phyloP scores from a whole-genome alignment of 768 basidiomycete genomes.

The Pleurotus eryngii region DNA sequence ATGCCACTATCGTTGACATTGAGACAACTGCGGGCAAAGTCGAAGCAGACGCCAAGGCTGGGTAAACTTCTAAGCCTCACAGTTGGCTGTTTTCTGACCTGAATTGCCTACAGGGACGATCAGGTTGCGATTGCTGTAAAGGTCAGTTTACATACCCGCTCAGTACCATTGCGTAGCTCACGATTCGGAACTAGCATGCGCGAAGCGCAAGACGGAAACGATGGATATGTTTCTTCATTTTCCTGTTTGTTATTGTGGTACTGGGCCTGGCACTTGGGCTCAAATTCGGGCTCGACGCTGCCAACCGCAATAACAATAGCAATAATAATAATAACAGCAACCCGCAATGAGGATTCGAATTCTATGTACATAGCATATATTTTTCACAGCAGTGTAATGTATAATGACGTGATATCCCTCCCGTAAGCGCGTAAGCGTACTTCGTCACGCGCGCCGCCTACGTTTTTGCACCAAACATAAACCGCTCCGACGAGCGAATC shows the following conservation, averaged over 20 bases:
- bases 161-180: neutral
- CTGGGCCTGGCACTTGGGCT: slow-evolving; percentile 60
- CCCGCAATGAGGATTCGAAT: neutral
- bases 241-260: slow-evolving; percentile 51
- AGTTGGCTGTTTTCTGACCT: neutral
- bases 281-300: slow-evolving; percentile 25
- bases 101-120: slow-evolving; percentile 38
- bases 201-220: slow-evolving; percentile 68
- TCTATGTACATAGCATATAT: neutral
- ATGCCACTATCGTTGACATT: slow-evolving; percentile 64
- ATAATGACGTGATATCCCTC: slow-evolving; percentile 3
- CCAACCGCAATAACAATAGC: neutral
- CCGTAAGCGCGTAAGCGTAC: neutral
- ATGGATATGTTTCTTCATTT: slow-evolving; percentile 79
- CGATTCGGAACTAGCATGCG: slow-evolving; percentile 38
- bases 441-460: slow-evolving; percentile 1
- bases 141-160: slow-evolving; percentile 33
- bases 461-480: neutral
- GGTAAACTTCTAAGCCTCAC: slow-evolving; percentile 40
- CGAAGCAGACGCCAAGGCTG: slow-evolving; percentile 65
- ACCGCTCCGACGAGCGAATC: neutral
- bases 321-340: neutral
- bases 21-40: slow-evolving; percentile 62
- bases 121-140: slow-evolving; percentile 67
- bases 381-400: neutral